Evolutionary conservation across 2,329 filamentous ascomycete genomes (phyloP), one percentile per base, ranked within the genome.

Genomic region (Moelleriella libera): DNA sequence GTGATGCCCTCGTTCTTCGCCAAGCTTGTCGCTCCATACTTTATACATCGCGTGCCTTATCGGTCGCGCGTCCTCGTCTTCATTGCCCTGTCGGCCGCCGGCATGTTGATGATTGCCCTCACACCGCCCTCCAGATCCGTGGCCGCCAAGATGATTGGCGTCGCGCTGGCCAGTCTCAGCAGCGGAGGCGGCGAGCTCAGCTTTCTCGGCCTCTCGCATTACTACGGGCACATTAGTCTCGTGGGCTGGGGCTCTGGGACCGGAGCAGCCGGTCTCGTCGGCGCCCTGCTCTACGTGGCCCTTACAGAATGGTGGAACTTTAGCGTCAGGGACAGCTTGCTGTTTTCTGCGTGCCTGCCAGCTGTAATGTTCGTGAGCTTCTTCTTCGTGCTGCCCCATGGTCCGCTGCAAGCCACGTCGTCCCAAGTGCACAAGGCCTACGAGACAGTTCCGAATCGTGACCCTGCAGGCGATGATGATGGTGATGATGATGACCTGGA

Each of bases 211-310:
- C 67, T 98, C 58, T 94, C 90, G 11, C 90, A 97, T 62, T 96
- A 85, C 68, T 97, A 97, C 58, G 92, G 90, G 0, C 82, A 80
- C 7, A 83, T 86, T 64, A 88, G 87, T 55, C 73, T 97, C 14
- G 89, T 89, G 0, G 83, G 87, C 37, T 98, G 92, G 92, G 85
- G 88, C 0, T 90, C 85, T 53, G 90, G 90, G 0, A 96, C 90
- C 0, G 90, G 90, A 1, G 90, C 85, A 0, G 90, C 90, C 1
- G 90, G 90, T 0, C 64, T 98, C 49, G 72, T 90, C 1, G 92
- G 92, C 5, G 88, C 90, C 1, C 88, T 88, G 0, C 72, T 90
- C 11, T 98, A 97, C 65, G 86, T 94, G 6, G 60, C 90, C 44
- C 74, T 92, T 49, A 97, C 90, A 1, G 89, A 85, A 32, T 85